phyloP scores from a whole-genome alignment of 1,284 basidiomycete genomes.

The Trichosporon sp. region DNA sequence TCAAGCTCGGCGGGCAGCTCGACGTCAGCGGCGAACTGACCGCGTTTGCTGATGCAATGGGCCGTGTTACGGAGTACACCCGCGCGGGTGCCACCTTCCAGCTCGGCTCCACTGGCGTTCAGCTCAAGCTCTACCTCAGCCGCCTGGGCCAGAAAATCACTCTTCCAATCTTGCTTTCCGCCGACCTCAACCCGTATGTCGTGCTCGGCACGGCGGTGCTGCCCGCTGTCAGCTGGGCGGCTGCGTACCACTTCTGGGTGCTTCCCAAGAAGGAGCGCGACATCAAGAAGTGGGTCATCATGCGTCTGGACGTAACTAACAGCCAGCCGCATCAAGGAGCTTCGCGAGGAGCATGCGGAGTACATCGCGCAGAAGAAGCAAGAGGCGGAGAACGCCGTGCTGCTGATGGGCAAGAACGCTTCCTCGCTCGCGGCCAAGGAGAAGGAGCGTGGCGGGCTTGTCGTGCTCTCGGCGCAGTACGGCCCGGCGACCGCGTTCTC shows the following conservation, averaged over 20 bases:
- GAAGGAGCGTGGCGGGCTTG: slow-evolving; percentile 56
- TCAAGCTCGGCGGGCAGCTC: slow-evolving; percentile 48
- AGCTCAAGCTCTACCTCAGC: slow-evolving; percentile 28
- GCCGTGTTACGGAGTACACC: slow-evolving; percentile 39
- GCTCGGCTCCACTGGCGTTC: slow-evolving; percentile 29
- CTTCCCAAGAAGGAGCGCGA: slow-evolving; percentile 55
- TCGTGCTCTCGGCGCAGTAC: slow-evolving; percentile 69
- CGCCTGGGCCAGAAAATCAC: slow-evolving; percentile 56
- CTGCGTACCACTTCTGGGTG: slow-evolving; percentile 59
- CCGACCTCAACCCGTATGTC: slow-evolving; percentile 53
- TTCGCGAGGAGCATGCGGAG: slow-evolving; percentile 60
- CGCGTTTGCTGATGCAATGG: slow-evolving; percentile 42
- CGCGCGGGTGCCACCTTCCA: slow-evolving; percentile 36
- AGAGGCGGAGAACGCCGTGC: slow-evolving; percentile 58
- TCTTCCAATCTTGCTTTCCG: slow-evolving; percentile 57
- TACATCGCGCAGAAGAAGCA: slow-evolving; percentile 58
- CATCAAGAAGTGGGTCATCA: slow-evolving; percentile 52
- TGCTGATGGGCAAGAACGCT: slow-evolving; percentile 50
- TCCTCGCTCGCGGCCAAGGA: slow-evolving; percentile 37
- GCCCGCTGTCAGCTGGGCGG: slow-evolving; percentile 55
- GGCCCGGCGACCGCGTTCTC: slow-evolving; percentile 50
- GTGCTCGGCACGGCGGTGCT: slow-evolving; percentile 55
- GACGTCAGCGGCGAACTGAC: slow-evolving; percentile 27
- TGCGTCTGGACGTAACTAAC: background rate
- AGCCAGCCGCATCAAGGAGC: slow-evolving; percentile 50